These are phyloP conservation scores for Lentinula novae-zelandiae DNA, from an alignment of 1,284 basidiomycete species.

Conservation along the genomic window DNA sequence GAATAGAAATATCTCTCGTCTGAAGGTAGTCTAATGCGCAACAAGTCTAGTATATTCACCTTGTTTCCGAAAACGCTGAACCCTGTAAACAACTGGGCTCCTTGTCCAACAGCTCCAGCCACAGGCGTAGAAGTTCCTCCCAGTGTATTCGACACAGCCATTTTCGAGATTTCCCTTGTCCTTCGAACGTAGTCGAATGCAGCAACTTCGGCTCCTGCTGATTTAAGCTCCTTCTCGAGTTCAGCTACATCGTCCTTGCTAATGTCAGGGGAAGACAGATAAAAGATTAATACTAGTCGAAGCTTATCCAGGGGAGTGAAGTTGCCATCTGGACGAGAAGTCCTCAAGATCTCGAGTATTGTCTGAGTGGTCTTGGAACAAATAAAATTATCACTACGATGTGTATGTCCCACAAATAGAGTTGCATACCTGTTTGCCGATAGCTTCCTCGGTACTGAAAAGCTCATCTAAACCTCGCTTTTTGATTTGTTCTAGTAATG, in stretches of 20 bases:
- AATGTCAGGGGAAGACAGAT: conserved; percentile 83
- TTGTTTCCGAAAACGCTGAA: conserved; percentile 91
- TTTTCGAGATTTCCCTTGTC: conserved; percentile 86
- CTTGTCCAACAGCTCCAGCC: conserved; percentile 62
- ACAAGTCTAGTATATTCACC: conserved; percentile 41
- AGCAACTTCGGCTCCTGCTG: conserved; percentile 74
- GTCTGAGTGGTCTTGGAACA: conserved; percentile 62
- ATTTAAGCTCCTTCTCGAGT: conserved; percentile 83
- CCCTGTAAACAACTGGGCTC: conserved; percentile 82
- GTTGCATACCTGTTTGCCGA: conserved; percentile 67
- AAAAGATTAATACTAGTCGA: conserved; percentile 91
- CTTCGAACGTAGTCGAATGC: conserved; percentile 93
- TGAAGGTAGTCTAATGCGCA: neutral
- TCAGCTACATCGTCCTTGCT: conserved; percentile 86
- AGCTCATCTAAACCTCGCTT: conserved; percentile 92
- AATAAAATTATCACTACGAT: neutral
- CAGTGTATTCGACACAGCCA: conserved; percentile 72
- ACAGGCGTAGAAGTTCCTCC: conserved; percentile 73
- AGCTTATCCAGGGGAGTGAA: conserved; percentile 87
- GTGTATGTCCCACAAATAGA: neutral
- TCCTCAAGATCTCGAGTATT: conserved; percentile 80
- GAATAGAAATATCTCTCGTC: neutral
- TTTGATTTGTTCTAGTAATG: conserved; percentile 95
- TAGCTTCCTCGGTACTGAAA: conserved; percentile 94
- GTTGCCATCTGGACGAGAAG: conserved; percentile 58